Conservation (phyloP, 306 rosid species). For the Adenanthera pavonina region DNA sequence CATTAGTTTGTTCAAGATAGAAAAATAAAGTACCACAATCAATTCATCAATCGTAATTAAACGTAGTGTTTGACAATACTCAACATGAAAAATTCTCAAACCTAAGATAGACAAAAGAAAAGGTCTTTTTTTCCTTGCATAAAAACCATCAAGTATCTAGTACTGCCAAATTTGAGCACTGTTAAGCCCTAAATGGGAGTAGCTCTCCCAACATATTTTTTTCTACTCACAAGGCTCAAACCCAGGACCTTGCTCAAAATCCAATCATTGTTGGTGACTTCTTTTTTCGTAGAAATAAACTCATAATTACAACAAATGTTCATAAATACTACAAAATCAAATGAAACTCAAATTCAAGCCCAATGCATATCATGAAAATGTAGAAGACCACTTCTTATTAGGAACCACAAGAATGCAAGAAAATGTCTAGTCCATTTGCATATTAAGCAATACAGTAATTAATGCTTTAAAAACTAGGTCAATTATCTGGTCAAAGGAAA, state of each 20-base stretch:
- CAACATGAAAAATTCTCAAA: background rate
- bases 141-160: too few species aligned
- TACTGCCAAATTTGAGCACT: too few species aligned
- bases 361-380: constrained; percentile 2
- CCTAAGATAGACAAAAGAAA: constrained; percentile 1
- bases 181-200: too few species aligned
- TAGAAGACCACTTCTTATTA: background rate
- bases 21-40: constrained; percentile 8
- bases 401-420: constrained; percentile 21
- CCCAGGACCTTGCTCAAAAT: too few species aligned
- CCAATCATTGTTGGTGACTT: too few species aligned
- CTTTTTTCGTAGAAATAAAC: too few species aligned
- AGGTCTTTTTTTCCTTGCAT: background rate
- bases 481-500: too few species aligned
- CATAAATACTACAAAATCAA: constrained; percentile 15
- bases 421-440: constrained; percentile 24
- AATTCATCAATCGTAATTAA: constrained; percentile 11
- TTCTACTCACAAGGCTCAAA: too few species aligned
- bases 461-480: background rate
- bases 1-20: constrained; percentile 20
- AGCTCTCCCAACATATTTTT: too few species aligned
- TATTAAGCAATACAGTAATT: background rate
- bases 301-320: background rate
- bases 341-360: constrained; percentile 7
- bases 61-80: background rate